Evolutionary conservation across 768 basidiomycete species (phyloP), one percentile per base, ranked within the genome.

Genomic region (Calocera cornea): DNA sequence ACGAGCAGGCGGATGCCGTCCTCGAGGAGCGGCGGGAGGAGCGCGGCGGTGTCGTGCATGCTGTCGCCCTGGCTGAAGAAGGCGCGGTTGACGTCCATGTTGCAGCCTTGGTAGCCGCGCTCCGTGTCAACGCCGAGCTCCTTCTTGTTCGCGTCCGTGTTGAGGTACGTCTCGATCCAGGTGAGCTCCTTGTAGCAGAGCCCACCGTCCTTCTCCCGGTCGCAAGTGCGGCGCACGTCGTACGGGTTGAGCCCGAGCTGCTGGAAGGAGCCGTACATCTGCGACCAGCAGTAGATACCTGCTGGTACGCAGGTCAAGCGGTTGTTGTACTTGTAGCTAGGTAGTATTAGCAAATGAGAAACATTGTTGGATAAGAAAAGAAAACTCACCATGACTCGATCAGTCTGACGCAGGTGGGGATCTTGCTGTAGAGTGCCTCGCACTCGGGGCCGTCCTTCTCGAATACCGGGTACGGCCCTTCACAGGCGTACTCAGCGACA

Each of bases 161-260:
- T 97, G 83, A 97, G 80, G 83, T 87, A 97, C 0, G 80, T 83
- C 71, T 97, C 95, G 73, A 97, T 86, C 90, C 90, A 97, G 19
- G 76, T 72, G 83, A 97, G 86, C 78, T 95, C 82, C 68, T 75
- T 80, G 75, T 91, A 92, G 79, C 91, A 92, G 1, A 73, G 67
- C 19, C 41, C 60, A 2, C 70, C 88, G 69, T 94, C 88, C 72
- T 83, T 83, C 33, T 79, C 69, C 41, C 80, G 83, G 74, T 97
- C 87, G 73, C 95, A 97, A 69, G 79, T 81, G 67, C 75, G 78
- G 69, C 92, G 86, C 2, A 90, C 88, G 72, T 97, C 95, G 76
- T 97, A 98, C 10, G 90, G 86, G 77, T 97, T 98, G 63, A 87
- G 75, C 1, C 88, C 89, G n/a, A 81, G 78, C 74, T 85, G 54